A percentile compares a stretch with the other conserved stretches of the same genome.
Conservation (phyloP, 495 filamentous ascomycete genomes). For the Tuber melanosporum region DNA sequence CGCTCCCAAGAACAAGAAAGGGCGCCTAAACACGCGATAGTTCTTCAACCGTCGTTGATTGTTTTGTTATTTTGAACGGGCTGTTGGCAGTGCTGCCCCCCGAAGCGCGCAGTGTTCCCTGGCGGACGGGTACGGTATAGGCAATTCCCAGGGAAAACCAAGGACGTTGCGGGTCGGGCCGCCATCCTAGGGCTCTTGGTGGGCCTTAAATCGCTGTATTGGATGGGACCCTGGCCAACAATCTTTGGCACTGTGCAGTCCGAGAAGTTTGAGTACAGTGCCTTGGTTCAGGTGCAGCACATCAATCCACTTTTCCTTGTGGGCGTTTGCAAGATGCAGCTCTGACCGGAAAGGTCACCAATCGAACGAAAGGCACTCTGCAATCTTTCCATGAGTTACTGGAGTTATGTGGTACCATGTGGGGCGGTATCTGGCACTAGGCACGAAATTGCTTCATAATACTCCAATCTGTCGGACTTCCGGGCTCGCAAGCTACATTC, state of each 20-base stretch:
- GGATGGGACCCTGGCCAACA: neutral
- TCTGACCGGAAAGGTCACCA: neutral
- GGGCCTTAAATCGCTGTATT: neutral
- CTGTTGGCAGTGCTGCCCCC: neutral
- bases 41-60: neutral
- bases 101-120: neutral
- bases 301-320: neutral
- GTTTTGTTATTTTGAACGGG: neutral
- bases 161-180: neutral
- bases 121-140: neutral
- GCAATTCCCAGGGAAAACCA: neutral
- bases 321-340: neutral
- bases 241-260: neutral
- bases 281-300: neutral
- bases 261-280: neutral
- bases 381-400: neutral
- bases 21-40: neutral
- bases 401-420: neutral
- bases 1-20: neutral
- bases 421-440: neutral
- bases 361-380: neutral
- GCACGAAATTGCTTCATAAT: neutral
- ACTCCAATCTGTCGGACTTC: neutral
- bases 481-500: neutral
- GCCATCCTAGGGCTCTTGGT: neutral